Base-by-base conservation (phyloP, 2,329 filamentous ascomycete genomes). In the Stachybotrys elegans region DNA sequence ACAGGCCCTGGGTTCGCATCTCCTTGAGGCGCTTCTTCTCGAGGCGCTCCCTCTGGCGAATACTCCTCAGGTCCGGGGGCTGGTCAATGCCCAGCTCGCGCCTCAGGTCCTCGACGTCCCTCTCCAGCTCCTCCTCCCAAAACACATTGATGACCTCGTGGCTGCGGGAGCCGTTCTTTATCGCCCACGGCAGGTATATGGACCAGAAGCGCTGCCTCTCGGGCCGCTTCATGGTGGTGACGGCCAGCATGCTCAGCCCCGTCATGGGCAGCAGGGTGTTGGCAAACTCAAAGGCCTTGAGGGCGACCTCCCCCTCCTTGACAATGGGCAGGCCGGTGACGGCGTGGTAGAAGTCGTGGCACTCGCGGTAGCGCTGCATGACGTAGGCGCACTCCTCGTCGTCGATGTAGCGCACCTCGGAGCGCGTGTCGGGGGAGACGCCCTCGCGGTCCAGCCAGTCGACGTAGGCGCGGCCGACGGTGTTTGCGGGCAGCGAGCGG, bases 191-290 rank as follows among this genome's bases (percentile, higher is more conserved):
- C 42, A 92, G 70, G 65, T 96, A 95, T 1, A 81, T 82, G 5
- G 69, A 66, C 58, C 78, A 85, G 58, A 97, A 93, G 45, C 84
- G 72, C 47, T 75, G 70, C 58, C 92, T 79, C 69, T 96, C 92
- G 5, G 84, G 82, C 16, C 85, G 67, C 68, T 95, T 95, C 57
- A 94, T 75, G 8, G 91, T 93, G 37, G 90, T 86, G 21, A 95
- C 88, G 2, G 91, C 89, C 46, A 91, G 80, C 42, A 94, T 74
- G 59, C 86, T 89, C 51, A 98, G 65, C 0, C 88, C 93, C 8
- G 93, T 95, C 93, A 98, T 98, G 1, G 93, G 93, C 43, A 98
- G 70, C 25, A 94, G 68, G 2, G 91, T 97, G 61, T 97, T 98
- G 21, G 90, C 83, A 63, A 95, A 98, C 70, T 98, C 93, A 54